A percentile compares a stretch with the other conserved stretches of the same genome.
Evolutionary conservation across 2,329 filamentous ascomycete genomes (phyloP).

Genomic region (Periconia sp.): DNA sequence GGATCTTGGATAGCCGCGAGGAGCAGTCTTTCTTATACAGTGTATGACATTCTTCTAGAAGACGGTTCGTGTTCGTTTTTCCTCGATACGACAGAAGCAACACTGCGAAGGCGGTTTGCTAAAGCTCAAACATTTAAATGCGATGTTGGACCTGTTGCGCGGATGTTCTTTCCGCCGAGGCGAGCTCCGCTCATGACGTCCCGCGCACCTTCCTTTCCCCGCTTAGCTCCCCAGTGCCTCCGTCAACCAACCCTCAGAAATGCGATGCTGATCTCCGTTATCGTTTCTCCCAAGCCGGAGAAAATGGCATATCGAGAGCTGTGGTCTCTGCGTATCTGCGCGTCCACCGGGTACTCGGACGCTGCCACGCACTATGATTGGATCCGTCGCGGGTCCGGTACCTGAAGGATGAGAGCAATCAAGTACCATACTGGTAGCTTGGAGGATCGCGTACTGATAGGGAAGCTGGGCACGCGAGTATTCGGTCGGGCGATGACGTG

Average conservation of each 20-base stretch:
- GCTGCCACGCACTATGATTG: no score
- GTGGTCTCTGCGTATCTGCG: background rate
- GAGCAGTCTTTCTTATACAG: background rate
- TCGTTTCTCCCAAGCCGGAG: no score
- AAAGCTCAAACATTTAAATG: no score
- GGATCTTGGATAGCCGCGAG: background rate
- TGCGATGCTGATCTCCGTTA: no score
- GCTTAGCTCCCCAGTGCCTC: slow-evolving; percentile 11
- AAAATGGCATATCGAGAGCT: no score
- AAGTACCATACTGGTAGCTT: slow-evolving; percentile 2
- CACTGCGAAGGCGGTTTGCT: background rate
- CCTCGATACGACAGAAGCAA: background rate
- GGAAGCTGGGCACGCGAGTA: slow-evolving; percentile 11
- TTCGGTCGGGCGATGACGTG: background rate
- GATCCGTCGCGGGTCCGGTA: background rate
- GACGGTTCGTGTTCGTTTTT: no score
- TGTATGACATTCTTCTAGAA: no score
- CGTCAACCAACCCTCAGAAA: no score
- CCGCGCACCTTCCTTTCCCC: slow-evolving; percentile 11
- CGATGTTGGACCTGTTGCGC: no score
- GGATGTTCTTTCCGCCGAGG: no score
- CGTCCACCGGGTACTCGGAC: background rate
- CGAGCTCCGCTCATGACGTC: no score
- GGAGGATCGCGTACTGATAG: background rate
- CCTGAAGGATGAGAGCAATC: background rate